A percentile compares a stretch with the other conserved stretches of the same genome.
These are phyloP conservation scores for Leccinum broughii DNA, from an alignment of 768 basidiomycete genomes.

Conservation along the genomic window DNA sequence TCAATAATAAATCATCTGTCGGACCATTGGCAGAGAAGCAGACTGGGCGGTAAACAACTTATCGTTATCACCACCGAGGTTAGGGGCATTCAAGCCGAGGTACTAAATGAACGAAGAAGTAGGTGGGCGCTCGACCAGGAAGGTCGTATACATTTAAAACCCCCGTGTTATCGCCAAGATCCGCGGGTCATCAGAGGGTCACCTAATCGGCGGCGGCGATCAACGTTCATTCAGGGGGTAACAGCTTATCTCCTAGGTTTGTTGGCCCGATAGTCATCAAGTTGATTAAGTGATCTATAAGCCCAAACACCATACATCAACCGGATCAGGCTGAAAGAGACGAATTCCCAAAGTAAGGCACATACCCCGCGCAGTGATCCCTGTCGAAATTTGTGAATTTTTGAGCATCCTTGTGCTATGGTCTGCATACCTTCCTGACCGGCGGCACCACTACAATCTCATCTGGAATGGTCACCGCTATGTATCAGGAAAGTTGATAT, in stretches of 20 bases:
- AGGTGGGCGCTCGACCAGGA: constrained; percentile 1
- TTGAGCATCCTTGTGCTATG: not conserved
- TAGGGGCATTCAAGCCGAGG: constrained; percentile 15
- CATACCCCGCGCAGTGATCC: constrained; percentile 20
- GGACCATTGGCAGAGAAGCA: constrained; percentile 16
- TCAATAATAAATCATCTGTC: constrained; percentile 18
- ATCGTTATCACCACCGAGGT: constrained; percentile 14
- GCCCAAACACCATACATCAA: not conserved
- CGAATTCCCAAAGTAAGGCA: constrained; percentile 24
- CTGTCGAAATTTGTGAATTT: constrained; percentile 22
- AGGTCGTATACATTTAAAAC: not conserved
- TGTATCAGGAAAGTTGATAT: constrained; percentile 14
- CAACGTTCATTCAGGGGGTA: not conserved
- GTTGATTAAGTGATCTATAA: constrained; percentile 23
- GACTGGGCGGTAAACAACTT: constrained; percentile 21
- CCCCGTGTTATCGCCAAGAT: constrained; percentile 24
- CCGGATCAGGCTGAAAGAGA: not conserved
- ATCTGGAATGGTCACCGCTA: constrained; percentile 13
- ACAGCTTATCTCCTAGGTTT: not conserved
- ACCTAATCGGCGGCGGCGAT: constrained; percentile 9
- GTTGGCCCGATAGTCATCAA: constrained; percentile 21
- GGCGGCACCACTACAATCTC: constrained; percentile 20
- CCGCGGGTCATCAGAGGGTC: constrained; percentile 24
- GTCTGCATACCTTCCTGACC: constrained; percentile 17
- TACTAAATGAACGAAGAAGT: constrained; percentile 1